Evolutionary conservation across 1,284 basidiomycete species (phyloP).

Genomic region (Sanghuangporus weigelae): DNA sequence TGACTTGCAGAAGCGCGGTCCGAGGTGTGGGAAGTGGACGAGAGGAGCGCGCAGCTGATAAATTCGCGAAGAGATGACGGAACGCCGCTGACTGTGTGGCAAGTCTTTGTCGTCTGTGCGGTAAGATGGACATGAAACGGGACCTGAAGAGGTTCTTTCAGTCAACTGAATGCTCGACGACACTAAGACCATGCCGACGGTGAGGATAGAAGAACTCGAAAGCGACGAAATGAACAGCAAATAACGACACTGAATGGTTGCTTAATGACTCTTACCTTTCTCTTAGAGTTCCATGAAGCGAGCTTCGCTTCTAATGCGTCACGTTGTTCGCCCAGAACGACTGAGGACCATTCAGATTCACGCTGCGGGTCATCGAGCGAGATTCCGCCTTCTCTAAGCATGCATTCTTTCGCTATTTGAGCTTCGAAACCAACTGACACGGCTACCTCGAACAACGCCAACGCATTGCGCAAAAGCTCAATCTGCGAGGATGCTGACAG

Average conservation of each 20-base stretch:
- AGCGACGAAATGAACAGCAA: not conserved
- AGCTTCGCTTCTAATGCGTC: conserved; percentile 7
- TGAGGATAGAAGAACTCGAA: not conserved
- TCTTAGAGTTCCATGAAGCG: conserved; percentile 9
- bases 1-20: not conserved
- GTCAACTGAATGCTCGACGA: not conserved
- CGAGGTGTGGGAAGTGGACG: not conserved
- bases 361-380: conserved; percentile 12
- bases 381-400: conserved; percentile 8
- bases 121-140: conserved; percentile 9
- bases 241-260: too few relatives aligned
- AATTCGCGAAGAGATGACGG: conserved; percentile 13
- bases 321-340: conserved; percentile 14
- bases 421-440: conserved; percentile 11
- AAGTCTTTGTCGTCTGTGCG: conserved; percentile 14
- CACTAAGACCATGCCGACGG: not conserved
- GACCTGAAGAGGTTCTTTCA: not conserved
- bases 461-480: conserved; percentile 5
- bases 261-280: not conserved
- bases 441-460: conserved; percentile 11
- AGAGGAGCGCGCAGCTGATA: not conserved
- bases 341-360: conserved; percentile 14
- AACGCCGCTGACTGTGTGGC: conserved; percentile 16
- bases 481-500: not conserved
- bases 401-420: conserved; percentile 5